Conservation (phyloP, 2,329 filamentous ascomycete genomes). For the Dactylellina haptotyla region DNA sequence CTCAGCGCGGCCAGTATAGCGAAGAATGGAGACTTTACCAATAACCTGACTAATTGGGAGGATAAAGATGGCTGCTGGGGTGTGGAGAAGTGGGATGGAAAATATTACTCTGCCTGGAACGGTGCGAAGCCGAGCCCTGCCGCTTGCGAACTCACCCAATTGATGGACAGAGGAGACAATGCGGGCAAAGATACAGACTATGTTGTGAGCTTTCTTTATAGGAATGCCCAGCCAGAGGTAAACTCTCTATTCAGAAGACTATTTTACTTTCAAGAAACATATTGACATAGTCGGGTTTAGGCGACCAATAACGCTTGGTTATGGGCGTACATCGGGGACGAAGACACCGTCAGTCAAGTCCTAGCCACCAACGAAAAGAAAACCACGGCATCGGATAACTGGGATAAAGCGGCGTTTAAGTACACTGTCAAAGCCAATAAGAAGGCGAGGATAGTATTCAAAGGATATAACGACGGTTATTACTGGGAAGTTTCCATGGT, state of each 20-base stretch:
- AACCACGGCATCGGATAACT: conserved; percentile 22
- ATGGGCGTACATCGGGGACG: conserved; percentile 48
- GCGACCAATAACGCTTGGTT: conserved; percentile 27
- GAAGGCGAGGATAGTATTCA: conserved; percentile 34
- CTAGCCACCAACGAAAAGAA: conserved; percentile 35
- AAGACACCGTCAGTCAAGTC: conserved; percentile 16
- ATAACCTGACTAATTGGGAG: conserved; percentile 39
- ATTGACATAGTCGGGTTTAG: background rate
- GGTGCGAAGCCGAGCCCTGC: conserved; percentile 13
- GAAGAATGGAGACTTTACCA: conserved; percentile 33
- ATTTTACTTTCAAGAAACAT: background rate
- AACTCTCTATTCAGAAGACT: background rate
- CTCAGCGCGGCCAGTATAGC: conserved; percentile 28
- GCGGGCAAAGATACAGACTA: conserved; percentile 35
- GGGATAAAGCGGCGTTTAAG: conserved; percentile 42
- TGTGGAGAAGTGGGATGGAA: conserved; percentile 41
- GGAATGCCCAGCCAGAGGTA: conserved; percentile 19
- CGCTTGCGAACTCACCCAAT: conserved; percentile 27
- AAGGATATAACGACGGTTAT: conserved; percentile 7
- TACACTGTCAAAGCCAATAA: conserved; percentile 38
- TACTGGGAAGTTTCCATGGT: conserved; percentile 49
- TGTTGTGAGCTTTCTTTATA: conserved; percentile 47
- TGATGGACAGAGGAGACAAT: conserved; percentile 7
- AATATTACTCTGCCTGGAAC: conserved; percentile 36
- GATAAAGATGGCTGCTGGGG: conserved; percentile 32